Base-by-base conservation (phyloP, 2,329 filamentous ascomycete species). In the Diaporthe amygdali region DNA sequence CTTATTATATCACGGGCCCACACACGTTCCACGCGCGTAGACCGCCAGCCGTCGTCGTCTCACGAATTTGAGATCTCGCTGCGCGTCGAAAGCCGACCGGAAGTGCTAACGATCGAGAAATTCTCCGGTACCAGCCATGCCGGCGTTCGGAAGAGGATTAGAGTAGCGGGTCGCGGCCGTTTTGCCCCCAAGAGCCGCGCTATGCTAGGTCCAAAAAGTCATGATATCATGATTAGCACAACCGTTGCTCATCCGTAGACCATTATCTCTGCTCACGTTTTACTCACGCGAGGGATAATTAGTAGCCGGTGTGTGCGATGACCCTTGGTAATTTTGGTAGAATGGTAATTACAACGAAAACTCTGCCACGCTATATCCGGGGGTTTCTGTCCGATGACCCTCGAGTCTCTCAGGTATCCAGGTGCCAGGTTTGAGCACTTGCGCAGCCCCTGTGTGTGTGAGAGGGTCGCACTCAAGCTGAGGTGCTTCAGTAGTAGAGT, bases 161-260 rank as follows among this genome's bases (percentile, higher is more conserved):
- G 30, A 64, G n/a, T 6, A 2, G 59, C 59, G 59, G 14, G 20
- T 47, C 5, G 30, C 34, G 20, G 37, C 20, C 37, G 37, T 52
- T 55, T 32, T 46, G n/a, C 32, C 46, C 20, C 59, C 59, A 44
- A 46, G 15, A 20, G 37, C 37, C 25, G 46, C 70, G 44, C 70
- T 70, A 72, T 30, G 44, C 39, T n/a, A 5, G 34, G 12, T 37
- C 22, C 47, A 34, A 25, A 41, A 32, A 70, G 70, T 72, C 70
- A 72, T 72, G 70, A 72, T 59, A 69, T 72, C 70, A 72, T 72
- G 17, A 68, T 25, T 17, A 46, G 12, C 37, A 39, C 3, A 8
- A 39, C 37, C 37, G 37, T 39, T 39, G 10, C 10, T 14, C 37
- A 14, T 39, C 37, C 10, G 10, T 39, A 8, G 9, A 39, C 9